Percentiles rank a stretch among this genome's conserved stretches.
Evolutionary conservation across 345 rosid genomes (phyloP).

Genomic region (Eucalyptus fibrosa): DNA sequence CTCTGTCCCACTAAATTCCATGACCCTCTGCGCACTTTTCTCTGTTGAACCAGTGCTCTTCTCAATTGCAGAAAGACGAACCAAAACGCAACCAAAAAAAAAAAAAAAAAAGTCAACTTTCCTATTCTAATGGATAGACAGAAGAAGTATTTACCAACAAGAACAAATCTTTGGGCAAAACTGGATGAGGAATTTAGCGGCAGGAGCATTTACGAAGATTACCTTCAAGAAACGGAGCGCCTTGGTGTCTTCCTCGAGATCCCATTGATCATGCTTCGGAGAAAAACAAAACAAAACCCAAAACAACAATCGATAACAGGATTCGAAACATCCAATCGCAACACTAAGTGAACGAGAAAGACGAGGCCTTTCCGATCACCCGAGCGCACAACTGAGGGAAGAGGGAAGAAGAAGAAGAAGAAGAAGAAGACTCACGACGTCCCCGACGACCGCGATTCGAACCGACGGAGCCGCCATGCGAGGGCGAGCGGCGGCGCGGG

Average conservation of each 20-base stretch:
- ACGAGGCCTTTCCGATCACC: neutral
- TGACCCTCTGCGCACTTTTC: neutral
- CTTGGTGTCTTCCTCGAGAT: constrained; percentile 58
- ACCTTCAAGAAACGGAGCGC: constrained; percentile 71
- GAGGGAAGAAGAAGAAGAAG: no score
- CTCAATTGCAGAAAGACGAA: neutral
- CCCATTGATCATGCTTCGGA: constrained; percentile 73
- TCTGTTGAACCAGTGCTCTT: neutral
- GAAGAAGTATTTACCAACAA: neutral
- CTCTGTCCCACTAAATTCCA: neutral
- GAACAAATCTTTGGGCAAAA: neutral
- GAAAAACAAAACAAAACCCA: neutral
- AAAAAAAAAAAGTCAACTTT: neutral
- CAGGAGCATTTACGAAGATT: neutral
- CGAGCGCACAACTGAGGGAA: neutral
- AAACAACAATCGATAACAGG: neutral
- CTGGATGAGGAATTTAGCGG: neutral
- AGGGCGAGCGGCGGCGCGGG: neutral
- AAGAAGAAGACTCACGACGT: constrained; percentile 24
- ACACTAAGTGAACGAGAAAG: neutral
- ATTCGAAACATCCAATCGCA: neutral
- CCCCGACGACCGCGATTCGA: constrained; percentile 52
- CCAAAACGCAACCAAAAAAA: neutral
- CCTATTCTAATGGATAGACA: neutral
- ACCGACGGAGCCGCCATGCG: constrained; percentile 30